Conservation (phyloP, 768 basidiomycete genomes). For the Pilatotrama ljubarskyi region DNA sequence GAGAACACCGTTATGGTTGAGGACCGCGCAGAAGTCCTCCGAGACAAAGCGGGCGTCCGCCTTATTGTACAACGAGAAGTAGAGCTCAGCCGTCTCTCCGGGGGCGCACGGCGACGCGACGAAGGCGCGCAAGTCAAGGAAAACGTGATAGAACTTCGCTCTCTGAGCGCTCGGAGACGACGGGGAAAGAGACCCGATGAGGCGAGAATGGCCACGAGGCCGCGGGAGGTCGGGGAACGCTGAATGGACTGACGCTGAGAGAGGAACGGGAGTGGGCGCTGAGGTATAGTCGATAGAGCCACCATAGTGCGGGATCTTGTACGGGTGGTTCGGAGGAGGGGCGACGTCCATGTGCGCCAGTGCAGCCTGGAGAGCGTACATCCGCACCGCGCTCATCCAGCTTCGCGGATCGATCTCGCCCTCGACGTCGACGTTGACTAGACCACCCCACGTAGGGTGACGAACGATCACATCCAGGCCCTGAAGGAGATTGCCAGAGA, state of each 20-base stretch:
- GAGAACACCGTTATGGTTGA: constrained; percentile 89
- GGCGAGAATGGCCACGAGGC: constrained; percentile 32
- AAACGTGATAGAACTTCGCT: constrained; percentile 85
- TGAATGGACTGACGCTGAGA: constrained; percentile 47
- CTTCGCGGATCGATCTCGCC: constrained; percentile 77
- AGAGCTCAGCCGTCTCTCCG: constrained; percentile 91
- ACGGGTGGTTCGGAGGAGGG: constrained; percentile 31
- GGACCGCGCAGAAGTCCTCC: constrained; percentile 86
- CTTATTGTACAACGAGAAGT: constrained; percentile 90
- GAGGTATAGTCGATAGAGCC: constrained; percentile 48
- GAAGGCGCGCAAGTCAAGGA: constrained; percentile 88
- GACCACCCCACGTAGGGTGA: constrained; percentile 86
- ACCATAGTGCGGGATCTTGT: constrained; percentile 37
- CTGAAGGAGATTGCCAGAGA: constrained; percentile 88
- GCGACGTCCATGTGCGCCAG: constrained; percentile 74
- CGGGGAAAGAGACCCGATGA: constrained; percentile 38
- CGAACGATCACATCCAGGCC: constrained; percentile 95
- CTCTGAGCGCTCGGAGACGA: constrained; percentile 17
- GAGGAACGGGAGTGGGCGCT: constrained; percentile 49
- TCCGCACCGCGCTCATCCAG: constrained; percentile 87
- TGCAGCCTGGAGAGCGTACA: constrained; percentile 88
- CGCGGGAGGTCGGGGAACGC: constrained; percentile 64
- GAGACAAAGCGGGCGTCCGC: constrained; percentile 84
- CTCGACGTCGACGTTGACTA: constrained; percentile 89
- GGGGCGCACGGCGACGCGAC: constrained; percentile 88